Base-by-base conservation (phyloP, 345 rosid genomes). In the Citrus trifoliata region DNA sequence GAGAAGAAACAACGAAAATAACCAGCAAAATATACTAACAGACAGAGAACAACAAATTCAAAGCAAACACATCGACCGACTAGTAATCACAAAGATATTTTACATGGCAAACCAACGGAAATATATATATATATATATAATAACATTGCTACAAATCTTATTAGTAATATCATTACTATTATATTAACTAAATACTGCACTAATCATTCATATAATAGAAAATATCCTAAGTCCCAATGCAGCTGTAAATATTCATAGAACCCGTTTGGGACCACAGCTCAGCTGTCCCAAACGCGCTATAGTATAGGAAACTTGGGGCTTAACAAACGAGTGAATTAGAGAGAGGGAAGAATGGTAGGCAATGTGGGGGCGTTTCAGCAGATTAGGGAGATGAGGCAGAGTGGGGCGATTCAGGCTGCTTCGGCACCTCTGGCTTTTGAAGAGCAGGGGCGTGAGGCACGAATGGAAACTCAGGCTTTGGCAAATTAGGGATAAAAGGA, bases 221-320 rank as follows among this genome's bases (percentile, higher is more conserved):
- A 53, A 53, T 53, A 53, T 53, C 58, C 58, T 3, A 13, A 13
- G 51, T 46, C 2, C 5, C 51, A 46, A 46, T 3, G 51, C 51
- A 3, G 18, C 14, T 13, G 51, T 46, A 46, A 46, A 46, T 46
- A 46, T 46, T 46, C 18, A 46, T 46, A 13, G 51, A 3, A 1
- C 18, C 18, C 51, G 18, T 46, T 46, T 12, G 18, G 51, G 51
- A 46, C 1, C 51, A 13, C 51, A 46, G 51, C 18, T 0, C 16
- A 46, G 51, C 51, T 46, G 5, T 46, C 51, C 51, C 51, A 46
- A 46, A 46, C 51, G 18, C 1, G 5, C 51, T 13, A 3, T 46
- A 1, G 18, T 46, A 13, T 46, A 46, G 67, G 22, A 10, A 46
- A 71, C 72, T 68, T 33, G 73, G 73, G 83, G 76, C 62, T 42